Evolutionary conservation across 345 rosid genomes (phyloP).

Genomic region (Eutrema heterophyllum): DNA sequence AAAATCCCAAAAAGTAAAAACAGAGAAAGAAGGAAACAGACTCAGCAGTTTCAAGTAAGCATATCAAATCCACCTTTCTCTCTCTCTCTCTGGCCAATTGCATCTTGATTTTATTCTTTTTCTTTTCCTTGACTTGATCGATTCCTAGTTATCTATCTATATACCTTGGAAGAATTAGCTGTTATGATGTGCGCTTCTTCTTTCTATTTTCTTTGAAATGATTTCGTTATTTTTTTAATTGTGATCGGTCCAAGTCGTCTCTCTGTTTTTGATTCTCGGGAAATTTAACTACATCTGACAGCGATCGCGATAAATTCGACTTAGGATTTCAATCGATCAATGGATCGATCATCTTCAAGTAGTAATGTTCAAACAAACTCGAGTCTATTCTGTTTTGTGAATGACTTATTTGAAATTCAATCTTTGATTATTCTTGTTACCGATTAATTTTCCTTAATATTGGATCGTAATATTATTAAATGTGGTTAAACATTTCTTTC

Average conservation of each 20-base stretch:
- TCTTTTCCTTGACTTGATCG: background rate
- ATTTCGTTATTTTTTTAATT: background rate
- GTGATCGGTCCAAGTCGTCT: background rate
- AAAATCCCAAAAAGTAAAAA: background rate
- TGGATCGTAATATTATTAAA: background rate
- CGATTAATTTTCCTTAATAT: background rate
- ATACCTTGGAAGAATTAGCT: no score
- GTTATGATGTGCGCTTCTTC: background rate
- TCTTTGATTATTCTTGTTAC: background rate
- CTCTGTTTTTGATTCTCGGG: background rate
- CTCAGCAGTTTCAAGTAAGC: slow-evolving; percentile 11
- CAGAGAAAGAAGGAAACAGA: background rate
- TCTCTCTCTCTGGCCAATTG: background rate
- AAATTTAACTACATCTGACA: background rate
- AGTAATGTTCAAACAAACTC: background rate
- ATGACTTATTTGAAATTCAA: background rate
- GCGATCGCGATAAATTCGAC: background rate
- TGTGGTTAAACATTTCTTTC: background rate
- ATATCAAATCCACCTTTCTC: background rate
- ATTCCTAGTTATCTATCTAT: background rate
- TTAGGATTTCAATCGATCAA: background rate
- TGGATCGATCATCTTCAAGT: background rate
- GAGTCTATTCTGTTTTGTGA: background rate
- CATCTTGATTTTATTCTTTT: background rate
- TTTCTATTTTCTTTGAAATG: background rate